Conservation (phyloP, 169 alveolate genomes). For the Cryptosporidium tyzzeri region DNA sequence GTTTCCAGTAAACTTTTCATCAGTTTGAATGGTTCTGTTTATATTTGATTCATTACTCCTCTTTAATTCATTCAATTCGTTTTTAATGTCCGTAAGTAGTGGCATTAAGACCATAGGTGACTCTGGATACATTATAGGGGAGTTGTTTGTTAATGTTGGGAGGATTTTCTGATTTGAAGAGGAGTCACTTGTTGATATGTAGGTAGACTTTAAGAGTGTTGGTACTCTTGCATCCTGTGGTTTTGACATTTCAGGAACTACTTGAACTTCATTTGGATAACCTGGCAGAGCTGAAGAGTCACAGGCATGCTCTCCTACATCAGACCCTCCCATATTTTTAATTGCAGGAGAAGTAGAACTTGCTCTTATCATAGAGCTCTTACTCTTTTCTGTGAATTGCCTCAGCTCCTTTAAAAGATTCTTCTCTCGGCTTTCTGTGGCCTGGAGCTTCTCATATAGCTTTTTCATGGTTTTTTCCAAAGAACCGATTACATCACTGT, state of each 20-base stretch:
- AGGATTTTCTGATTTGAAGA: slow-evolving; percentile 23
- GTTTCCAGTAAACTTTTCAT: slow-evolving; percentile 2
- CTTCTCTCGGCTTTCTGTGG: slow-evolving; percentile 60
- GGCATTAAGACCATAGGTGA: slow-evolving; percentile 74
- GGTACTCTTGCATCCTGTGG: neutral
- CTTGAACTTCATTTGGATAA: neutral
- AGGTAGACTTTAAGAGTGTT: neutral
- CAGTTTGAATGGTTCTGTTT: slow-evolving; percentile 7
- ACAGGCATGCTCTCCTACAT: neutral
- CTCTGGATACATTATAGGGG: slow-evolving; percentile 65
- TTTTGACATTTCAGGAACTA: neutral
- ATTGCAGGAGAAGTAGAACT: neutral
- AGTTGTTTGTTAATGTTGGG: slow-evolving; percentile 45
- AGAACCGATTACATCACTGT: slow-evolving; percentile 18
- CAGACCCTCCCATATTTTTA: slow-evolving; percentile 3
- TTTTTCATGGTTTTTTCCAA: slow-evolving; percentile 58
- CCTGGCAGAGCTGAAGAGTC: slow-evolving; percentile 1
- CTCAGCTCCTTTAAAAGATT: slow-evolving; percentile 40
- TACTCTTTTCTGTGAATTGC: slow-evolving; percentile 45
- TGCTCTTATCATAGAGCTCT: slow-evolving; percentile 1
- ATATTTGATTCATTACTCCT: slow-evolving; percentile 37
- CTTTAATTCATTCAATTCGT: slow-evolving; percentile 56
- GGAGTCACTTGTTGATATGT: neutral
- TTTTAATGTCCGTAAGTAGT: slow-evolving; percentile 54
- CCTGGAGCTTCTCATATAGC: slow-evolving; percentile 55